phyloP scores from a whole-genome alignment of 176 grass and related monocot species.

The Triticum timopheevii region DNA sequence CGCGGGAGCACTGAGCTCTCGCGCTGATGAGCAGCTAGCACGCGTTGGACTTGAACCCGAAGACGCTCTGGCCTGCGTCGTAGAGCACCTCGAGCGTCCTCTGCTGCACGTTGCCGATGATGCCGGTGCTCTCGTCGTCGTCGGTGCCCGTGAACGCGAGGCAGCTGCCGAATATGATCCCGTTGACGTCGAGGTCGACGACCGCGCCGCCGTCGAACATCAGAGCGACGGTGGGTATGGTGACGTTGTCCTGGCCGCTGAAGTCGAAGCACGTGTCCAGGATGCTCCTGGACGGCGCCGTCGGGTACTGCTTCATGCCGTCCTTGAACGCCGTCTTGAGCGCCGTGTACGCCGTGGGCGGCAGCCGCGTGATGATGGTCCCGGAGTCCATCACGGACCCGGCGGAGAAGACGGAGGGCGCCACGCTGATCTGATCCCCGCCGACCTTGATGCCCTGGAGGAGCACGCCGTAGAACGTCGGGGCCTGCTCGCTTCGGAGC shows the following conservation, averaged over 20 bases:
- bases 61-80: slow-evolving; percentile 44
- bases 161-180: slow-evolving; percentile 61
- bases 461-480: slow-evolving; percentile 63
- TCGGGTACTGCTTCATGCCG: slow-evolving; percentile 43
- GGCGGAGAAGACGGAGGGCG: slow-evolving; percentile 35
- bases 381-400: slow-evolving; percentile 74
- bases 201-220: slow-evolving; percentile 34
- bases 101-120: slow-evolving; percentile 92
- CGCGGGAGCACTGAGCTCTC: neutral
- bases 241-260: slow-evolving; percentile 16
- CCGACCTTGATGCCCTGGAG: slow-evolving; percentile 52
- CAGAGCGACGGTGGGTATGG: slow-evolving; percentile 42
- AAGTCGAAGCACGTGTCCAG: slow-evolving; percentile 74
- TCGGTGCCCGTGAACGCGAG: slow-evolving; percentile 63
- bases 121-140: slow-evolving; percentile 29
- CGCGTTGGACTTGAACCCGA: slow-evolving; percentile 50
- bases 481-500: slow-evolving; percentile 26
- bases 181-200: slow-evolving; percentile 43
- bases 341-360: slow-evolving; percentile 59
- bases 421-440: slow-evolving; percentile 29
- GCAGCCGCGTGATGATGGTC: slow-evolving; percentile 67
- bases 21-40: slow-evolving; percentile 16
- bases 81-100: slow-evolving; percentile 69
- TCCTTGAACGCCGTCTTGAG: slow-evolving; percentile 53
- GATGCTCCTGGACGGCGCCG: neutral